Base-by-base conservation (phyloP, 257 asterid species). In the Rubia yunnanensis region DNA sequence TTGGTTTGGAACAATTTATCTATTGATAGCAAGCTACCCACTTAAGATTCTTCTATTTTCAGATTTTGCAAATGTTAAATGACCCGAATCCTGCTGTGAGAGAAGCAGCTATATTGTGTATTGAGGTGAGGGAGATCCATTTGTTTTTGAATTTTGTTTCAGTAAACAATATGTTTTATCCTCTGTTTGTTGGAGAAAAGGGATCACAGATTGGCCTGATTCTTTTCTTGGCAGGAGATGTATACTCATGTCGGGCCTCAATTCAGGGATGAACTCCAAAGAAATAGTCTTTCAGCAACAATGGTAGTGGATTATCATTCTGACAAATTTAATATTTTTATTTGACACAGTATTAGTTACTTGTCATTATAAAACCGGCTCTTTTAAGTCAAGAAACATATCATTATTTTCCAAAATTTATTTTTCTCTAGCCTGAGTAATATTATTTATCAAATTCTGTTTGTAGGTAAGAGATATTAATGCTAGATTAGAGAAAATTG, bases 11-110 rank as follows among this genome's bases (percentile, higher is more conserved):
- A 15, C 52, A 44, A 15, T 59, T 32, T 6, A 17, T 3, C 11
- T 5, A 11, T 32, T 59, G 15, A 30, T 50, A 30, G 39, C 20
- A 31, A 18, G 10, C 36, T 32, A 17, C 52, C 24, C 20, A 30
- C 64, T 17, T 59, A 31, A 13, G 9, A 7, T 10, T 17, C 34
- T 31, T 31, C 24, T 26, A 22, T 61, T 50, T 24, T 56, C 92
- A 94, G 99, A 94, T 88, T 80, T 83, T 94, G 78, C 95, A 94
- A 76, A 84, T 94, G 87, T 69, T 91, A 77, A 86, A 75, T 66
- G 99, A 94, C 76, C 88, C 92, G 23, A 94, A 90, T 74, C 96
- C 81, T 67, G 85, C 88, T 67, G 99, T 92, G 64, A 86, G 97
- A 81, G 99, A 92, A 61, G 97, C 97, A 10, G 94, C 98, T 74